phyloP scores from a whole-genome alignment of 208 protist genomes.

The Crithidia acanthocephali region DNA sequence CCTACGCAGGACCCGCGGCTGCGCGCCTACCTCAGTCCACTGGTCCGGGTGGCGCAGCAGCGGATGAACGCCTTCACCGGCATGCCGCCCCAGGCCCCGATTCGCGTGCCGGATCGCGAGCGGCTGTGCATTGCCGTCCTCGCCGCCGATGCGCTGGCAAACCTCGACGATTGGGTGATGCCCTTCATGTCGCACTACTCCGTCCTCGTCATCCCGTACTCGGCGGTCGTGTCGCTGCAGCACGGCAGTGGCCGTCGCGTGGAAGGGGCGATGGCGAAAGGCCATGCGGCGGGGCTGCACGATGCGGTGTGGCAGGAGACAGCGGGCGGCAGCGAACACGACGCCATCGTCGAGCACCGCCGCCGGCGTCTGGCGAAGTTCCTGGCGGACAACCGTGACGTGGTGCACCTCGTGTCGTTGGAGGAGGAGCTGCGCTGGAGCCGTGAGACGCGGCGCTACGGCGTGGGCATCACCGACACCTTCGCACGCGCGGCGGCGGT shows the following conservation, averaged over 20 bases:
- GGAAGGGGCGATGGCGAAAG: constrained; percentile 44
- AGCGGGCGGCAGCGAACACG: constrained; percentile 37
- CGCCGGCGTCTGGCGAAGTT: constrained; percentile 57
- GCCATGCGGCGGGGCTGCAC: constrained; percentile 33
- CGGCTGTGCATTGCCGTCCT: constrained; percentile 68
- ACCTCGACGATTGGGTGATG: constrained; percentile 74
- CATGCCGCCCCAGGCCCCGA: constrained; percentile 76
- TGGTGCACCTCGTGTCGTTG: constrained; percentile 79
- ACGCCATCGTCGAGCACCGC: constrained; percentile 54
- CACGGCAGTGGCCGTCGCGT: constrained; percentile 49
- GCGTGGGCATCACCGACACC: constrained; percentile 59
- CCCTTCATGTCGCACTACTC: constrained; percentile 84
- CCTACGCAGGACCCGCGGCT: constrained; percentile 54
- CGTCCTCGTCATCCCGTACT: constrained; percentile 79
- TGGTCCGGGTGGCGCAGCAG: constrained; percentile 74
- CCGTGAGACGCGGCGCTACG: constrained; percentile 76
- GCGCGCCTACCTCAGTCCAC: constrained; percentile 57
- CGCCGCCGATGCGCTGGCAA: constrained; percentile 76
- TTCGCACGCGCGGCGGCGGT: constrained; percentile 60
- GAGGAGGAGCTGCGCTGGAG: constrained; percentile 79
- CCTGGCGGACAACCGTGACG: constrained; percentile 58
- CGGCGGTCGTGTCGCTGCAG: constrained; percentile 60
- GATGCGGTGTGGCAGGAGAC: constrained; percentile 49
- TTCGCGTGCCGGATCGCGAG: constrained; percentile 43
- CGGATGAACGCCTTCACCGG: constrained; percentile 77